Evolutionary conservation across 768 basidiomycete species (phyloP), one percentile per base, ranked within the genome.

Genomic region (Suillus occidentalis): DNA sequence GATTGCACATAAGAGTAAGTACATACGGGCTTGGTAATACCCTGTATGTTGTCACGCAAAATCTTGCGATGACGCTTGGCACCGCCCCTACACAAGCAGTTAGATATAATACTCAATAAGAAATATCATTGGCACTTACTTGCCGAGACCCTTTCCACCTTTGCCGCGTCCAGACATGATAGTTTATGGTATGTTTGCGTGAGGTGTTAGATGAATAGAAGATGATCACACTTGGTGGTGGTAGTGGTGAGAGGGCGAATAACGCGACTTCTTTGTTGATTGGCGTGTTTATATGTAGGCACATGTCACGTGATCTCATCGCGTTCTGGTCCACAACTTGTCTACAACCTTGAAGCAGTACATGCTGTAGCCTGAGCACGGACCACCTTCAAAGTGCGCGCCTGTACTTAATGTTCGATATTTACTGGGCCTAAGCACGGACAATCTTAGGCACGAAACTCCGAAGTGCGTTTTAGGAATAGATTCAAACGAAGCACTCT

Each of bases 61-160:
- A 83, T 81, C 76, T 78, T 79, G 68, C 81, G 78, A 71, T 83
- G 80, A 66, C 82, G 81, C 63, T 83, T 83, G 47, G 78, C 79
- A 66, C 80, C 79, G 67, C 80, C 80, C 71, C 77, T 78, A 47
- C 58, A 16, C 52, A 55, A 55, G 58, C 49, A 16, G 70, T 72
- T 57, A 73, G 60, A 39, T 59, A 28, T 40, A 20, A 18, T n/a
- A 42, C 12, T 42, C 40, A 7, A 18, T 31, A 8, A 59, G 28
- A 37, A n/a, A 12, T 18, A 58, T 18, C 52, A 12, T 22, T 47
- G 10, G 25, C 25, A 43, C 74, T 40, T 64, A 75, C 79, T 80
- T 82, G 73, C 81, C 81, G 50, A 82, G 80, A 72, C 81, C 88
- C 63, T 83, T 82, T 70, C 81, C 82, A 52, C 82, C 81, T 53